Evolutionary conservation across 2,329 filamentous ascomycete species (phyloP).

Genomic region (Blastomyces parvus): DNA sequence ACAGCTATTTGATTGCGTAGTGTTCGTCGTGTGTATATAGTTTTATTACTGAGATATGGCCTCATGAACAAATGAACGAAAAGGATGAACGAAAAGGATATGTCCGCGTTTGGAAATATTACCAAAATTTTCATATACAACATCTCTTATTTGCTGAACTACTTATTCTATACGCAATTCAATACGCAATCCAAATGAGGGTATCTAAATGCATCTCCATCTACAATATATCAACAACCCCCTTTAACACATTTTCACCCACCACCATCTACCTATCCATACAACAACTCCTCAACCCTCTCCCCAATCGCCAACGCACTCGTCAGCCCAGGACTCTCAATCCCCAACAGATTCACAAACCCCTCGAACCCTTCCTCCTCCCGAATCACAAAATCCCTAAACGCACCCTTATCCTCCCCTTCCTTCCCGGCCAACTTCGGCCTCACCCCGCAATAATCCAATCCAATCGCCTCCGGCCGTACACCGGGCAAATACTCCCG

Average conservation of each 20-base stretch:
- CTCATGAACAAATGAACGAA: not conserved
- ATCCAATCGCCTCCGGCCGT: conserved; percentile 53
- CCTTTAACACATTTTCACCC: not conserved
- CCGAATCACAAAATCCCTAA: conserved; percentile 19
- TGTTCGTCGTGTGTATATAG: not conserved
- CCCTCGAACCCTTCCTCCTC: conserved; percentile 35
- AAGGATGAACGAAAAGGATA: not conserved
- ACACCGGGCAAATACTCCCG: conserved; percentile 67
- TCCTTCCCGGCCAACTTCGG: conserved; percentile 66
- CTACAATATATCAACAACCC: not conserved
- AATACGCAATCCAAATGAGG: not conserved
- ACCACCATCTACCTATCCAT: conserved; percentile 23
- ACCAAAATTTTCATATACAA: not conserved
- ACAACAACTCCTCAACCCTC: conserved; percentile 15
- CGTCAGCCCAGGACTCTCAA: conserved; percentile 81
- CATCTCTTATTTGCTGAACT: not conserved
- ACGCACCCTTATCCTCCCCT: conserved; percentile 28
- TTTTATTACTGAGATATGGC: not conserved
- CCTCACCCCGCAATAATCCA: conserved; percentile 86
- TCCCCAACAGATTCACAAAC: conserved; percentile 52
- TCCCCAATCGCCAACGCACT: conserved; percentile 37
- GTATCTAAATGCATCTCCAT: not conserved
- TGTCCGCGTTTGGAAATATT: not conserved
- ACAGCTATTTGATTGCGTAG: not conserved
- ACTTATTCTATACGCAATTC: not conserved